A percentile compares a stretch with the other conserved stretches of the same genome.
Evolutionary conservation across 1,284 basidiomycete species (phyloP).

Genomic region (Irpex sp.): DNA sequence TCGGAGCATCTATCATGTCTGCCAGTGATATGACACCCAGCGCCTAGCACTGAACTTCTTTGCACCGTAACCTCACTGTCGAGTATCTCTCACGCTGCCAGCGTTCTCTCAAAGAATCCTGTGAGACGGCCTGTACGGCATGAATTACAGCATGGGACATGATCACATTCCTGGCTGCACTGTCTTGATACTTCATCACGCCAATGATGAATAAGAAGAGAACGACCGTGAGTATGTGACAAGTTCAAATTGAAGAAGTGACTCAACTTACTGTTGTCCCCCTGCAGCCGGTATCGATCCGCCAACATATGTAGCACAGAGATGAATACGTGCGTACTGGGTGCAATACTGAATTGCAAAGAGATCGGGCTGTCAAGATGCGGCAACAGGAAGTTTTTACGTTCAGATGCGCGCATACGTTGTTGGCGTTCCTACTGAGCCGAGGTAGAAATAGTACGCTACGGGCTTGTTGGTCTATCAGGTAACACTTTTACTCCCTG

Average conservation of each 20-base stretch:
- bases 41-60: too few species aligned
- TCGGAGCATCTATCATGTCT: too few species aligned
- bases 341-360: slow-evolving; percentile 1
- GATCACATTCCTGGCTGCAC: neutral
- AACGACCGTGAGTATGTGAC: neutral
- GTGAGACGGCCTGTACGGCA: neutral
- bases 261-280: neutral
- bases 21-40: too few species aligned
- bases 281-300: neutral
- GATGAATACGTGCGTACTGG: neutral
- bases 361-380: neutral
- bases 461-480: neutral
- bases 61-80: too few species aligned
- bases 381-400: neutral
- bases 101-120: neutral
- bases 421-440: neutral
- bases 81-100: neutral
- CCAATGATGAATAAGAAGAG: neutral
- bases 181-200: neutral
- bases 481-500: neutral
- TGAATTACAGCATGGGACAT: neutral
- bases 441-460: neutral
- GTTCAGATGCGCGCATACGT: neutral
- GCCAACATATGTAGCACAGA: neutral
- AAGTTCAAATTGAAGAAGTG: neutral